Evolutionary conservation across 2,329 filamentous ascomycete species (phyloP).

Genomic region (Leptographium galeiforme): DNA sequence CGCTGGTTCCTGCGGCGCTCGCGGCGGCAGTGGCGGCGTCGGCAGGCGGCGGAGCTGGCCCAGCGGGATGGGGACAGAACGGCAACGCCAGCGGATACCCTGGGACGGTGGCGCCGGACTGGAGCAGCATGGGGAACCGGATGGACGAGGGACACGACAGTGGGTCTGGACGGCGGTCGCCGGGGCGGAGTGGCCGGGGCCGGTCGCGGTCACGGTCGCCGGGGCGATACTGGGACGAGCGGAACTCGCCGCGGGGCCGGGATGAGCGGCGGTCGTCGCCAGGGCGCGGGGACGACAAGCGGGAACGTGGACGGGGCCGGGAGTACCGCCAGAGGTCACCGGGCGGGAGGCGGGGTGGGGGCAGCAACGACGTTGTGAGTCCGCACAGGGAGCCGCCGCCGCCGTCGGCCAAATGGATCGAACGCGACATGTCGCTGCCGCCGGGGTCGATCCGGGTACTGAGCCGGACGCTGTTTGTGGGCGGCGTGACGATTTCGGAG

Average conservation of each 20-base stretch:
- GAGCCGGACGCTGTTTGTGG: slow-evolving; percentile 91
- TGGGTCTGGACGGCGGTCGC: slow-evolving; percentile 48
- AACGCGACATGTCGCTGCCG: slow-evolving; percentile 63
- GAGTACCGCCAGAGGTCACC: slow-evolving; percentile 87
- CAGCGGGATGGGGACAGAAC: slow-evolving; percentile 15
- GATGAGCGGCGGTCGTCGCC: slow-evolving; percentile 42
- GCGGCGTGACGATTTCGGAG: slow-evolving; percentile 81
- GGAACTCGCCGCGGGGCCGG: slow-evolving; percentile 15
- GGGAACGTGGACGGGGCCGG: slow-evolving; percentile 33
- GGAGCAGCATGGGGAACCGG: slow-evolving; percentile 7
- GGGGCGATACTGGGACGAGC: slow-evolving; percentile 39
- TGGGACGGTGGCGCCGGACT: neutral
- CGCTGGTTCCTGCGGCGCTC: slow-evolving; percentile 10
- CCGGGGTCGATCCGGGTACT: slow-evolving; percentile 78
- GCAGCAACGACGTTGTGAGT: slow-evolving; percentile 41
- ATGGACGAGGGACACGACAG: slow-evolving; percentile 38
- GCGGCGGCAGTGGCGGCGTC: neutral
- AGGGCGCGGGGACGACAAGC: slow-evolving; percentile 41
- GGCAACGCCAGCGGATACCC: neutral
- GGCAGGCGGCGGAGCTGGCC: slow-evolving; percentile 11
- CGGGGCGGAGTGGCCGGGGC: slow-evolving; percentile 37
- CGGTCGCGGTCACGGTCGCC: slow-evolving; percentile 70
- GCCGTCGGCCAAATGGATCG: slow-evolving; percentile 54
- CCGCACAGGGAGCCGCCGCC: slow-evolving; percentile 22
- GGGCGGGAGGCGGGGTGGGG: slow-evolving; percentile 18